Percentiles rank a stretch among this genome's conserved stretches.
phyloP scores from a whole-genome alignment of 805 yeast genomes.

The Starmerella floricola region DNA sequence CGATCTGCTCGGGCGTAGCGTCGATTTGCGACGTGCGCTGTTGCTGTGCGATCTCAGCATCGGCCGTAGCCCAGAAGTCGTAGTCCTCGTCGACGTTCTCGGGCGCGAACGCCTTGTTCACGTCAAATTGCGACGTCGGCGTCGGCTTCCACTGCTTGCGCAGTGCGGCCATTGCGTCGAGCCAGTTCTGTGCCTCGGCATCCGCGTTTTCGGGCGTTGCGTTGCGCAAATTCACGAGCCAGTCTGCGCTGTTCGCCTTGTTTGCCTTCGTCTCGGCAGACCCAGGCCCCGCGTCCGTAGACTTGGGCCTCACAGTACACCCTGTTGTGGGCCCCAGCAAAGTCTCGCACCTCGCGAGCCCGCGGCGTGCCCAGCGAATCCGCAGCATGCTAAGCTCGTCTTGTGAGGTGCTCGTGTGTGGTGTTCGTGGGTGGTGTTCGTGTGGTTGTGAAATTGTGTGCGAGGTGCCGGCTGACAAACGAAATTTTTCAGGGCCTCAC shows the following conservation, averaged over 20 bases:
- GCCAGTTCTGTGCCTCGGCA: conserved; percentile 32
- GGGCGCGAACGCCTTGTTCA: conserved; percentile 34
- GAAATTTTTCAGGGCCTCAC: neutral
- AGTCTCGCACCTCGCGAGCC: too few relatives aligned
- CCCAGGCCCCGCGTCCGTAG: neutral
- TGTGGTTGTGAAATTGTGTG: too few relatives aligned
- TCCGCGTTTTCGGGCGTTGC: conserved; percentile 1
- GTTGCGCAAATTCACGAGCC: conserved; percentile 12
- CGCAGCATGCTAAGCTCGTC: too few relatives aligned
- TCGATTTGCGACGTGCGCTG: conserved; percentile 14
- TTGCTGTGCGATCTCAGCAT: conserved; percentile 23
- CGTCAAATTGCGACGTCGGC: conserved; percentile 28
- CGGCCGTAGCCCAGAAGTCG: conserved; percentile 24
- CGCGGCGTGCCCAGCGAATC: too few relatives aligned
- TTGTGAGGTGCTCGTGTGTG: too few relatives aligned
- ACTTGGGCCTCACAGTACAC: too few relatives aligned
- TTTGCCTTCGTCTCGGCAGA: neutral
- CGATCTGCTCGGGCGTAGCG: conserved; percentile 45
- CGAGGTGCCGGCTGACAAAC: neutral
- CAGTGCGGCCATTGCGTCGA: conserved; percentile 32
- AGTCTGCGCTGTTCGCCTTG: conserved; percentile 12
- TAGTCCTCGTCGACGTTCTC: conserved; percentile 29
- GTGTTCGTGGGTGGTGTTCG: too few relatives aligned
- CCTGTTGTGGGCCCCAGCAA: too few relatives aligned
- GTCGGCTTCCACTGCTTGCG: conserved; percentile 32